Percentiles rank a stretch among this genome's conserved stretches.
Conservation (phyloP, 1,284 basidiomycete genomes). For the Cutaneotrichosporon arboriforme region DNA sequence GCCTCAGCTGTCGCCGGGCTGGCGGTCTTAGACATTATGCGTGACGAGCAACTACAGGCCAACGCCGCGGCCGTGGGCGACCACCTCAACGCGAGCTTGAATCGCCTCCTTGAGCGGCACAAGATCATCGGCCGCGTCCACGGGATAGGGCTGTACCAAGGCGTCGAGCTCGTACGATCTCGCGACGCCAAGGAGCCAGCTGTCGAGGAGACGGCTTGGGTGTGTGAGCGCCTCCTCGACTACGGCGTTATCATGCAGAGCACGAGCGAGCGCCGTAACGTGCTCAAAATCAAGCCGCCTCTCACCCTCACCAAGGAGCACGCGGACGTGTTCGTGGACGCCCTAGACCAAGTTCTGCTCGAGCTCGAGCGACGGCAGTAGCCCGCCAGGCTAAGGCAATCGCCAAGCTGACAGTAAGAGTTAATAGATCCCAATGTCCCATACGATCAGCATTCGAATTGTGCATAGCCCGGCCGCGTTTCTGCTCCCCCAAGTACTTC, state of each 20-base stretch:
- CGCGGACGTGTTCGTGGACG: slow-evolving; percentile 10
- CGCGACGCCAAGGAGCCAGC: slow-evolving; percentile 2
- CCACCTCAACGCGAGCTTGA: not conserved
- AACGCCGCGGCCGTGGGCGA: slow-evolving; percentile 7
- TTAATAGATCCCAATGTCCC: no score
- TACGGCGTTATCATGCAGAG: slow-evolving; percentile 14
- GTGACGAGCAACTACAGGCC: slow-evolving; percentile 9
- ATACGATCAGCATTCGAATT: no score
- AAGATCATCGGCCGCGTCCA: slow-evolving; percentile 3
- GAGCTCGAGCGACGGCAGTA: slow-evolving; percentile 1
- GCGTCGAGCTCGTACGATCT: slow-evolving; percentile 11
- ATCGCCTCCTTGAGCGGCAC: not conserved
- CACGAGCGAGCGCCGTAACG: slow-evolving; percentile 12
- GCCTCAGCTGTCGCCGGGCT: slow-evolving; percentile 14
- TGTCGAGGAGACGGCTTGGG: slow-evolving; percentile 6
- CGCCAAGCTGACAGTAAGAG: no score
- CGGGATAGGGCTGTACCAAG: slow-evolving; percentile 15
- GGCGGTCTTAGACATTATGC: slow-evolving; percentile 10
- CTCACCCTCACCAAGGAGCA: slow-evolving; percentile 8
- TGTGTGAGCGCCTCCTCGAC: slow-evolving; percentile 14
- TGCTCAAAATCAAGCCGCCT: slow-evolving; percentile 19
- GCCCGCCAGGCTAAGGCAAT: no score
- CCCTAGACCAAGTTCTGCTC: slow-evolving; percentile 3
- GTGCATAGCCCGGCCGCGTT: no score
- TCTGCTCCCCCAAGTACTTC: no score